phyloP scores from a whole-genome alignment of 257 asterid genomes.

The Petunia axillaris region DNA sequence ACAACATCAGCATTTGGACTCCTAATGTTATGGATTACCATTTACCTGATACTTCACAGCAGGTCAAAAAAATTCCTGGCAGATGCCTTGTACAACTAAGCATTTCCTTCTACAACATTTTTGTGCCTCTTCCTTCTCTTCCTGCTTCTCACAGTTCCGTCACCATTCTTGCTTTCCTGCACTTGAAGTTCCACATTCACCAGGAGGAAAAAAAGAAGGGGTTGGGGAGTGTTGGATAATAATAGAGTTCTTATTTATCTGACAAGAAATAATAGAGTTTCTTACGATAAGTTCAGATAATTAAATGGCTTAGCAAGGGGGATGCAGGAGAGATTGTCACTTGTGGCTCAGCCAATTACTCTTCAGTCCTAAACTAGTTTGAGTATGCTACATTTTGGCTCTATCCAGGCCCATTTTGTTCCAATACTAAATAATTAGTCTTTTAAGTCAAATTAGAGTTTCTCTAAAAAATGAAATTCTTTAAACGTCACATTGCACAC shows the following conservation, averaged over 20 bases:
- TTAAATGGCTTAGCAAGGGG: too few species aligned
- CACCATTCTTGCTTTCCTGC: conserved; percentile 26
- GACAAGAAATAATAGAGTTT: too few species aligned
- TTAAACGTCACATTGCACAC: too few species aligned
- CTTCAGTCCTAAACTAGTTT: not conserved
- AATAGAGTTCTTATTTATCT: too few species aligned
- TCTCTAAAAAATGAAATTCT: too few species aligned
- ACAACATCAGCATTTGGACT: not conserved
- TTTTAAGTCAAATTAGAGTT: too few species aligned
- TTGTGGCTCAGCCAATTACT: not conserved
- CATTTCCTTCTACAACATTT: not conserved
- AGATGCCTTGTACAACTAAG: not conserved
- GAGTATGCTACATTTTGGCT: too few species aligned
- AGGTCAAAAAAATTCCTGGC: not conserved
- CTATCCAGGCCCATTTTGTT: too few species aligned
- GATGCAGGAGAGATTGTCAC: too few species aligned
- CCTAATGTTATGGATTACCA: not conserved
- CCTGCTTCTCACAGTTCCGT: conserved; percentile 23
- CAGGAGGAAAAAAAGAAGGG: not conserved
- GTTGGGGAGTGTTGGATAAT: not conserved
- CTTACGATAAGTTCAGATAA: too few species aligned
- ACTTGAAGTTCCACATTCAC: conserved; percentile 21
- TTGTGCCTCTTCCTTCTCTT: conserved; percentile 22
- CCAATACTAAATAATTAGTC: too few species aligned
- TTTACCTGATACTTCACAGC: conserved; percentile 12